phyloP scores from a whole-genome alignment of 768 basidiomycete genomes.

The Hypholoma sublateritium region DNA sequence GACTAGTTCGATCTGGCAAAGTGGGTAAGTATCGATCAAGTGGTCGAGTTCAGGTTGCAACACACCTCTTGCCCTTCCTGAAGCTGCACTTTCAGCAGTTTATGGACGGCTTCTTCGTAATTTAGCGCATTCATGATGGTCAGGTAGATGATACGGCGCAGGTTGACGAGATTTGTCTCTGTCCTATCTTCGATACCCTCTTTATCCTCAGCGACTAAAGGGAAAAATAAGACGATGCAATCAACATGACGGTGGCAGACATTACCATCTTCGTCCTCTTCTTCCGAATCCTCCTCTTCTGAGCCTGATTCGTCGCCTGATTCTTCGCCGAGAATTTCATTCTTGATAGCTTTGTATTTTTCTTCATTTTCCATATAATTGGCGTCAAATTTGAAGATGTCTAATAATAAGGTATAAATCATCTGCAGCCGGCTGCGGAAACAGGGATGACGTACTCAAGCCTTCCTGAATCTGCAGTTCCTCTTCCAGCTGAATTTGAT shows the following conservation, averaged over 20 bases:
- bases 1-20: conserved; percentile 78
- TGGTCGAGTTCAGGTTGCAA: neutral
- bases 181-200: conserved; percentile 94
- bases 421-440: neutral
- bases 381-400: conserved; percentile 94
- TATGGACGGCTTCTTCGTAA: conserved; percentile 99
- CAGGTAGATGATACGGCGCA: conserved; percentile 91
- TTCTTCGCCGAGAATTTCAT: conserved; percentile 90
- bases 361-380: conserved; percentile 90
- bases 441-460: conserved; percentile 62
- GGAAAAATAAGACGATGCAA: neutral
- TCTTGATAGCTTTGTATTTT: conserved; percentile 88
- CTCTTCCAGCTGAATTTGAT: conserved; percentile 89
- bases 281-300: conserved; percentile 38
- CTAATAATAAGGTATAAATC: conserved; percentile 37
- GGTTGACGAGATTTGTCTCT: conserved; percentile 92
- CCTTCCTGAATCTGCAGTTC: conserved; percentile 94
- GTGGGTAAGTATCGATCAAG: neutral
- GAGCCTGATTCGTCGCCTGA: conserved; percentile 73
- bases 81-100: conserved; percentile 90
- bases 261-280: conserved; percentile 55
- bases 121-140: conserved; percentile 99
- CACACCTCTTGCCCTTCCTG: conserved; percentile 92
- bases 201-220: conserved; percentile 67
- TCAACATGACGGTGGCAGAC: neutral